Percentiles rank a stretch among this genome's conserved stretches.
phyloP scores from a whole-genome alignment of 1,284 basidiomycete species.

The Cutaneotrichosporon sp. region DNA sequence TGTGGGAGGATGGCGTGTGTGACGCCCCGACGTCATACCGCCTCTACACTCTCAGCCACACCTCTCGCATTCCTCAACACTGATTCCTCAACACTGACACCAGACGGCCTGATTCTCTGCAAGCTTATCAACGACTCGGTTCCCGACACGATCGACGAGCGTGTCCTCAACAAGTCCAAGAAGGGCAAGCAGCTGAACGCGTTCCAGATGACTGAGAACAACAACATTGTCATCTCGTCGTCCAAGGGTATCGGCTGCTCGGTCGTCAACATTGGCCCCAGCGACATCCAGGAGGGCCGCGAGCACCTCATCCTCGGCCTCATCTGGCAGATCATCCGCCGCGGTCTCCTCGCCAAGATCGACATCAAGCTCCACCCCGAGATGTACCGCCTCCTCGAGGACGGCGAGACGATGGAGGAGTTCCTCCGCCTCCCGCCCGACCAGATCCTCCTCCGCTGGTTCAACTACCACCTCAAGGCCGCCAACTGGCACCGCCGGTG shows the following conservation, averaged over 20 bases:
- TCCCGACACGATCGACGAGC: slow-evolving; percentile 97
- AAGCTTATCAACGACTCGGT: slow-evolving; percentile 99
- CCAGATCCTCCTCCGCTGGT: slow-evolving; percentile 95
- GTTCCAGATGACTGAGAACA: slow-evolving; percentile 99
- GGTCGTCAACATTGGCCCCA: slow-evolving; percentile 96
- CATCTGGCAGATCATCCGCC: slow-evolving; percentile 97
- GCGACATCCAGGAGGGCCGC: slow-evolving; percentile 87
- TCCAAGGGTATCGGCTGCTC: slow-evolving; percentile 97
- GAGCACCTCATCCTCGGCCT: slow-evolving; percentile 98
- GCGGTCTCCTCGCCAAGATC: slow-evolving; percentile 89
- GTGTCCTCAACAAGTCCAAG: slow-evolving; percentile 89
- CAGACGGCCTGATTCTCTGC: slow-evolving; percentile 91
- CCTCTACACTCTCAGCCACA: background rate
- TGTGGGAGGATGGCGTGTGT: too few relatives aligned
- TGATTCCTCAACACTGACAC: slow-evolving; percentile 6
- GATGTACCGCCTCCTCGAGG: slow-evolving; percentile 91
- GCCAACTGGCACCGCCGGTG: slow-evolving; percentile 86
- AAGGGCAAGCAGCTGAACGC: slow-evolving; percentile 71
- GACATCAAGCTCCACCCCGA: slow-evolving; percentile 99
- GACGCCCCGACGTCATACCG: background rate
- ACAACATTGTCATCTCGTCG: slow-evolving; percentile 98
- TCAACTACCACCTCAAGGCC: slow-evolving; percentile 97
- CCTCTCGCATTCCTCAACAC: background rate
- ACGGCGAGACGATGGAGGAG: slow-evolving; percentile 95
- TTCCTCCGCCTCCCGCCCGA: slow-evolving; percentile 91